Evolutionary conservation across 768 basidiomycete genomes (phyloP).

Genomic region (Serendipita vermifera): DNA sequence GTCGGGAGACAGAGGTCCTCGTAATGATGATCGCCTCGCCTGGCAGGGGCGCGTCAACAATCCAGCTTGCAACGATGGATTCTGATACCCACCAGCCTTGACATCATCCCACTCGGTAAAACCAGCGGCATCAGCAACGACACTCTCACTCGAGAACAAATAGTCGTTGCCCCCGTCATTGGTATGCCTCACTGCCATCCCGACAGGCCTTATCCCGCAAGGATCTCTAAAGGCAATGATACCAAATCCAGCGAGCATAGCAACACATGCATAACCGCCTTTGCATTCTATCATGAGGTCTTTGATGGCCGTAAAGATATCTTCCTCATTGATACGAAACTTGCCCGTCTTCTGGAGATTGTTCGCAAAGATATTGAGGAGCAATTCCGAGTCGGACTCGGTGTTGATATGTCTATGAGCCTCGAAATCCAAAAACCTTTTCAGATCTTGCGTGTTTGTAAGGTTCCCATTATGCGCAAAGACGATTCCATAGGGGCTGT

Average conservation of each 20-base stretch:
- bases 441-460: conserved; percentile 78
- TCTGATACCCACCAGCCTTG: conserved; percentile 51
- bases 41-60: conserved; percentile 21
- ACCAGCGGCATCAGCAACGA: conserved; percentile 87
- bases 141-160: conserved; percentile 87
- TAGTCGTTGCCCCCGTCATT: conserved; percentile 59
- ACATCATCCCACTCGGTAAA: conserved; percentile 92
- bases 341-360: conserved; percentile 97
- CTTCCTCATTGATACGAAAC: conserved; percentile 98
- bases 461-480: conserved; percentile 98
- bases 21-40: conserved; percentile 97
- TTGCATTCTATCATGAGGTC: conserved; percentile 78
- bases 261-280: conserved; percentile 93
- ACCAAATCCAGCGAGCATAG: conserved; percentile 98
- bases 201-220: conserved; percentile 90
- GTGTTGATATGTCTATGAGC: conserved; percentile 99
- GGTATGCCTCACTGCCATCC: conserved; percentile 55
- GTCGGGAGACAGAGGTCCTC: conserved; percentile 56
- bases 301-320: conserved; percentile 89
- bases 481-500: conserved; percentile 98
- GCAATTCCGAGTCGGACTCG: conserved; percentile 90
- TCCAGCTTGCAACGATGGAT: background rate
- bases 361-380: conserved; percentile 95
- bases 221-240: conserved; percentile 97
- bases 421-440: conserved; percentile 87